phyloP scores from a whole-genome alignment of 495 filamentous ascomycete species.

The Trichoderma erinaceum region DNA sequence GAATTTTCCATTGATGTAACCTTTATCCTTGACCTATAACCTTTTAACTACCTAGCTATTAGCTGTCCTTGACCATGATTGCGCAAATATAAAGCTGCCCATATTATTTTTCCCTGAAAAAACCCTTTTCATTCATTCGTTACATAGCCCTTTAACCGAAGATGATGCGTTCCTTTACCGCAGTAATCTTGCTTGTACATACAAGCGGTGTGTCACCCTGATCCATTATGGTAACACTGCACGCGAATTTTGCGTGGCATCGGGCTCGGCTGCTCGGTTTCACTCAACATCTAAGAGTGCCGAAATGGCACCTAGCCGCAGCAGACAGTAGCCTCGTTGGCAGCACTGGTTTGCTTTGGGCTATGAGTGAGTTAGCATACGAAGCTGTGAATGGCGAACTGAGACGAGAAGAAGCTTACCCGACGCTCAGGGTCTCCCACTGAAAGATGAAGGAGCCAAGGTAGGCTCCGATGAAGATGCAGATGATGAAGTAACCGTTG shows the following conservation, averaged over 20 bases:
- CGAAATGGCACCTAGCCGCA: neutral
- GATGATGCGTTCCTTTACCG: no score
- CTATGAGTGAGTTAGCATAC: neutral
- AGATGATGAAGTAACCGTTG: slow-evolving; percentile 54
- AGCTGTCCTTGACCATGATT: no score
- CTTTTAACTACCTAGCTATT: no score
- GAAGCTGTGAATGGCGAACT: neutral
- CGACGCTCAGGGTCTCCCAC: slow-evolving; percentile 24
- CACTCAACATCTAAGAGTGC: neutral
- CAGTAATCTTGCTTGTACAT: no score
- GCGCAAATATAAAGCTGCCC: no score
- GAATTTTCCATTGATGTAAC: no score
- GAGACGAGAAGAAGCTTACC: neutral
- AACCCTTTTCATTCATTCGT: no score
- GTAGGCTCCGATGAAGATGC: slow-evolving; percentile 48
- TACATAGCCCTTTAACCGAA: no score
- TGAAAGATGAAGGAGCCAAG: slow-evolving; percentile 42
- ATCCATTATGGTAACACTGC: neutral
- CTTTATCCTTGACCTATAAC: no score
- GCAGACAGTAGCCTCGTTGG: neutral
- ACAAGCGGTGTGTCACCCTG: neutral
- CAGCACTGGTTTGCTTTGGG: neutral
- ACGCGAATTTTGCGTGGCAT: neutral
- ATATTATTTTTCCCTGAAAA: no score
- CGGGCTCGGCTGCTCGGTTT: neutral